Evolutionary conservation across 257 asterid species (phyloP).

Genomic region (Forsythia viridissima): DNA sequence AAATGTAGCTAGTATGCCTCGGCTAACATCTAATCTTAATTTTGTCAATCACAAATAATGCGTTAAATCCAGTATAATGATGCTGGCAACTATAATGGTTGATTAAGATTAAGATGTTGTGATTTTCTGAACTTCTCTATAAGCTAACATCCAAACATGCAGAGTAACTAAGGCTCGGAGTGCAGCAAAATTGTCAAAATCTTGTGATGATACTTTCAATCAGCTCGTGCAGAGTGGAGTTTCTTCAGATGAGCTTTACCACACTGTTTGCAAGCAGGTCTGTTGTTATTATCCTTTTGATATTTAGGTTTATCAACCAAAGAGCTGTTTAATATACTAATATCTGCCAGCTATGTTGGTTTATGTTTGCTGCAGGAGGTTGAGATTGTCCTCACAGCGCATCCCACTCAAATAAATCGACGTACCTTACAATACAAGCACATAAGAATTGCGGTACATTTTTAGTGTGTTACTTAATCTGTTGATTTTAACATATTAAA

Average conservation of each 20-base stretch:
- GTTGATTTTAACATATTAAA: not conserved
- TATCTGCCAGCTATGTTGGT: constrained; percentile 11
- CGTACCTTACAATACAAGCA: constrained; percentile 96
- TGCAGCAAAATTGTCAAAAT: constrained; percentile 60
- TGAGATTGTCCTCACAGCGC: constrained; percentile 99
- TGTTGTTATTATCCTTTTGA: constrained; percentile 2
- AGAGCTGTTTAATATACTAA: not conserved
- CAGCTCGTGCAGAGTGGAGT: constrained; percentile 81
- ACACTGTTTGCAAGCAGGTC: constrained; percentile 94
- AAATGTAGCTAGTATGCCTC: not conserved
- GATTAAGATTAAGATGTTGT: not conserved
- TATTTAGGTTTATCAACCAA: constrained; percentile 4
- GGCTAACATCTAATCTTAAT: not conserved
- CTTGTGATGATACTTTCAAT: constrained; percentile 87
- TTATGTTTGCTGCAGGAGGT: constrained; percentile 57
- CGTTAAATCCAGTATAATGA: not conserved
- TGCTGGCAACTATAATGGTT: not conserved
- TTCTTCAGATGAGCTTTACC: constrained; percentile 78
- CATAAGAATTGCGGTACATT: constrained; percentile 80
- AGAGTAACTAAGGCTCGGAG: constrained; percentile 77
- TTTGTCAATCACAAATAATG: not conserved
- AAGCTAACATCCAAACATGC: constrained; percentile 34
- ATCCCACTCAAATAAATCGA: constrained; percentile 94
- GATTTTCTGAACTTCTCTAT: constrained; percentile 12
- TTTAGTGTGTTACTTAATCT: not conserved